Evolutionary conservation across 345 rosid genomes (phyloP).

Genomic region (Lumnitzera racemosa): DNA sequence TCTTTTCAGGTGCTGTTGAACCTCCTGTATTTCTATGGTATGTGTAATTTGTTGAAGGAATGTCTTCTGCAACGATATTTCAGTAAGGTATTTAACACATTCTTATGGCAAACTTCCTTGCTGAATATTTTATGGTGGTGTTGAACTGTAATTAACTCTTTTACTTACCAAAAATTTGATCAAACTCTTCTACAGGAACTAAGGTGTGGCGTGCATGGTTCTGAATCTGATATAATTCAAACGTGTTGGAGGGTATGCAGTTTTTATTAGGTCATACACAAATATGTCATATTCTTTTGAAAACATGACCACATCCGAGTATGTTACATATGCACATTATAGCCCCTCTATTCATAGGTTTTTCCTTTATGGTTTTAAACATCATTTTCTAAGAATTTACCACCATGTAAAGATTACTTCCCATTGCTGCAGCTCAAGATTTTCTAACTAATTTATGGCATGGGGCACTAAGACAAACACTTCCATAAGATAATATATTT

Average conservation of each 20-base stretch:
- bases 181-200: constrained; percentile 28
- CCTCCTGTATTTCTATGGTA: constrained; percentile 57
- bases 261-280: not conserved
- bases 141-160: not conserved
- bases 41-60: constrained; percentile 54
- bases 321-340: too few species aligned
- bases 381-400: too few species aligned
- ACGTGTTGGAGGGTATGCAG: constrained; percentile 43
- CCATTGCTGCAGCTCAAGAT: too few species aligned
- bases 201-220: constrained; percentile 26
- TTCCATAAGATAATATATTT: too few species aligned
- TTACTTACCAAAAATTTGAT: not conserved
- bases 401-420: too few species aligned
- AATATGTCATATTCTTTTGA: not conserved
- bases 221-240: constrained; percentile 39
- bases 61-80: constrained; percentile 66
- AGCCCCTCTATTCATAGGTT: too few species aligned
- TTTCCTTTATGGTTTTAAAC: too few species aligned
- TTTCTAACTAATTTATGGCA: too few species aligned
- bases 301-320: not conserved
- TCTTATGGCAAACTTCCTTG: not conserved
- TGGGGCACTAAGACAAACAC: too few species aligned
- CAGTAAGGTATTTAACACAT: constrained; percentile 35
- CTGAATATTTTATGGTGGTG: not conserved
- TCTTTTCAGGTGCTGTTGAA: constrained; percentile 41